A percentile compares a stretch with the other conserved stretches of the same genome.
phyloP scores from a whole-genome alignment of 2,329 filamentous ascomycete species.

The Zymoseptoria ardabiliae region DNA sequence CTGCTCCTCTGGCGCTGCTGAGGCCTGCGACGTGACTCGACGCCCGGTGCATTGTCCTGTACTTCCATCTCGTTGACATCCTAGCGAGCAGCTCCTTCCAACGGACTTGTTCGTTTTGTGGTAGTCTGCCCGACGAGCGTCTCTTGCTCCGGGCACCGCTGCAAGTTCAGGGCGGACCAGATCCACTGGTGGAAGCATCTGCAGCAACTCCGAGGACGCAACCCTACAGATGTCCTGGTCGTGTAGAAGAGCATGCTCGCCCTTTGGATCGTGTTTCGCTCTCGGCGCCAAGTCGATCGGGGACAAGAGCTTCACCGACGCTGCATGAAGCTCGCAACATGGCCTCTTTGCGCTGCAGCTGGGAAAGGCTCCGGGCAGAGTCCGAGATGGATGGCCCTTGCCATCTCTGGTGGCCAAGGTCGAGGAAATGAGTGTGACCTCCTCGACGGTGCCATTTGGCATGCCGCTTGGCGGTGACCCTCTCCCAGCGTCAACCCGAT shows the following conservation, averaged over 20 bases:
- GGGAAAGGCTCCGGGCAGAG: background rate
- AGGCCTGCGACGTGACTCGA: background rate
- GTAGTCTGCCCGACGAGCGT: background rate
- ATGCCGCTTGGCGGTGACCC: background rate
- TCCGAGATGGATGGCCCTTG: background rate
- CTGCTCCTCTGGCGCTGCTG: background rate
- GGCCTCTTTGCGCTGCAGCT: background rate
- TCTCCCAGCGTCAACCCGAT: background rate
- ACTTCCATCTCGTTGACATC: conserved; percentile 12
- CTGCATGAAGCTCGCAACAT: background rate
- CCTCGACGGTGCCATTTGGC: background rate
- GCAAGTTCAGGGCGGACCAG: conserved; percentile 25
- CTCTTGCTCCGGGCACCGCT: conserved; percentile 12
- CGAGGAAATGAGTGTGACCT: background rate
- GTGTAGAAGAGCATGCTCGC: background rate
- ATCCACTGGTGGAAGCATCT: conserved; percentile 19
- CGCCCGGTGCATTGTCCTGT: conserved; percentile 10
- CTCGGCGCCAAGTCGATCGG: background rate
- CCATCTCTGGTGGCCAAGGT: background rate
- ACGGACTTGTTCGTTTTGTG: background rate
- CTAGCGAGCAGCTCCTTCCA: conserved; percentile 14
- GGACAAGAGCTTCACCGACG: background rate
- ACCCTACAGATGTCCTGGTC: background rate
- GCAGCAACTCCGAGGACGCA: background rate
- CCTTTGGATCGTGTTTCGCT: background rate